Evolutionary conservation across 129 eudicot species (phyloP).

Genomic region (Daucus carota): DH1_v3.0 NC_030385.2:9351001-9351500

Average conservation of each 20-base stretch:
- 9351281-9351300: constrained; percentile 39
- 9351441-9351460: background rate
- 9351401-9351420: background rate
- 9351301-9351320: constrained; percentile 40
- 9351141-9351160: background rate
- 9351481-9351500: too few species aligned
- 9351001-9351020: constrained; percentile 33
- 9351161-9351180: too few species aligned
- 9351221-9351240: background rate
- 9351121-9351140: background rate
- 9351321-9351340: constrained; percentile 36
- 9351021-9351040: constrained; percentile 23
- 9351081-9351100: constrained; percentile 40
- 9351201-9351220: too few species aligned
- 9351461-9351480: background rate
- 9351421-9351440: background rate
- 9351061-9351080: constrained; percentile 30
- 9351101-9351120: constrained; percentile 43
- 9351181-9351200: too few species aligned
- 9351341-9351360: constrained; percentile 40
- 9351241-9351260: background rate
- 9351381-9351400: constrained; percentile 17
- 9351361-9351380: constrained; percentile 26
- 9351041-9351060: constrained; percentile 32
- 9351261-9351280: constrained; percentile 51